Conservation (phyloP, 345 rosid genomes). For the Moringa oleifera region DNA sequence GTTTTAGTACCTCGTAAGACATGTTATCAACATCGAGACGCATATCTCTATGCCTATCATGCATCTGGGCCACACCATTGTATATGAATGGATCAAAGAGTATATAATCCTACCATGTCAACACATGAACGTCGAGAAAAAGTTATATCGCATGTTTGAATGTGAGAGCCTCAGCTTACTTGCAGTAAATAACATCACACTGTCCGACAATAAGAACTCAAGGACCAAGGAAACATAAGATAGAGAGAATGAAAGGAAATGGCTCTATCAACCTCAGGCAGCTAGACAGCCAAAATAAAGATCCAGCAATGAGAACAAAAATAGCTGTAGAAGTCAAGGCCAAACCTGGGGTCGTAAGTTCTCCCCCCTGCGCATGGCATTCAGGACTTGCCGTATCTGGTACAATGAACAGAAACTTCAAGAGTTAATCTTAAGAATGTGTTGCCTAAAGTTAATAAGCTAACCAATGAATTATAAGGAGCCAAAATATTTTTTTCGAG, state of each 20-base stretch:
- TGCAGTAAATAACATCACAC: not conserved
- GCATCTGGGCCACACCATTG: slow-evolving; percentile 67
- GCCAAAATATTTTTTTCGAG: not conserved
- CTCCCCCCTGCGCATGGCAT: slow-evolving; percentile 77
- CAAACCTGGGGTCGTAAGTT: slow-evolving; percentile 70
- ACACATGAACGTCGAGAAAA: slow-evolving; percentile 8
- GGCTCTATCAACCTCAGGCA: not conserved
- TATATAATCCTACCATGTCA: slow-evolving; percentile 66
- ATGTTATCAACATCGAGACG: slow-evolving; percentile 96
- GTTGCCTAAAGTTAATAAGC: not conserved
- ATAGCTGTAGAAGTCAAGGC: slow-evolving; percentile 14
- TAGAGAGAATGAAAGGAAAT: too few species aligned
- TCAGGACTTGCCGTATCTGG: slow-evolving; percentile 83
- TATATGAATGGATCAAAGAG: slow-evolving; percentile 65
- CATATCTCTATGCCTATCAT: slow-evolving; percentile 89
- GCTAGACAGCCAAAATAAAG: not conserved
- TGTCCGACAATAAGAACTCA: not conserved
- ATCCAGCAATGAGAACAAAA: not conserved
- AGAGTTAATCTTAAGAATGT: not conserved
- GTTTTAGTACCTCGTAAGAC: slow-evolving; percentile 77
- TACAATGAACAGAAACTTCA: slow-evolving; percentile 25
- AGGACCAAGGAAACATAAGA: too few species aligned
- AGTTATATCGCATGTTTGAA: too few species aligned
- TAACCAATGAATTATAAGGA: slow-evolving; percentile 1
- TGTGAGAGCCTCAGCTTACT: not conserved